Conservation (phyloP, 1,139 yeast genomes). For the Candida glucosophila region DNA sequence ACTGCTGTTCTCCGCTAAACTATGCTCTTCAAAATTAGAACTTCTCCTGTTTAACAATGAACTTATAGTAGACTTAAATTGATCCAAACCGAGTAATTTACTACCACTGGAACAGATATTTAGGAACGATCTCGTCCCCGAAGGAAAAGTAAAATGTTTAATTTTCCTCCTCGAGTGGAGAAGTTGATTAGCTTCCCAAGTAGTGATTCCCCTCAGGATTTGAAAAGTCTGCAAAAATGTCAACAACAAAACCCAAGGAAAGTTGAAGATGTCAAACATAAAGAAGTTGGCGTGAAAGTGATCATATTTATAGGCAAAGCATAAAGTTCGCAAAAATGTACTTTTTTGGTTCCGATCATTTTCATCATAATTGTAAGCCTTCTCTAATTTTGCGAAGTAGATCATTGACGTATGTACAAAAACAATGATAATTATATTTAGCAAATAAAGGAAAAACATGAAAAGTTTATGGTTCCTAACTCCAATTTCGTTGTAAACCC, state of each 20-base stretch:
- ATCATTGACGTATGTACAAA: conserved; percentile 32
- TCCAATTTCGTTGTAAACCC: conserved; percentile 88
- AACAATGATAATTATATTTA: conserved; percentile 43
- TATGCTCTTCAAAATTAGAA: conserved; percentile 14
- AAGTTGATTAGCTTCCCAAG: conserved; percentile 50
- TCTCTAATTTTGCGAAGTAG: conserved; percentile 37
- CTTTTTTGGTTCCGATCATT: conserved; percentile 34
- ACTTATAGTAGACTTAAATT: conserved; percentile 28
- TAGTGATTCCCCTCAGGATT: conserved; percentile 69
- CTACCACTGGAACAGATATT: conserved; percentile 14
- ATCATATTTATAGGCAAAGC: conserved; percentile 46
- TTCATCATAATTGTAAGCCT: conserved; percentile 29
- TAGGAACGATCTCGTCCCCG: no score
- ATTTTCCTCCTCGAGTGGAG: conserved; percentile 5
- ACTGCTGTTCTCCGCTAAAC: conserved; percentile 50
- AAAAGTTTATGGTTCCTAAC: conserved; percentile 83
- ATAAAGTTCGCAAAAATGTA: conserved; percentile 37
- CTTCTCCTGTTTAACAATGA: no score
- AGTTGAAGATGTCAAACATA: conserved; percentile 54
- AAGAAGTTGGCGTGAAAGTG: conserved; percentile 47
- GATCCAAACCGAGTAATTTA: conserved; percentile 35
- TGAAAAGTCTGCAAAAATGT: conserved; percentile 67
- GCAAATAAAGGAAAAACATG: conserved; percentile 51
- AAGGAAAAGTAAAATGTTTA: no score
- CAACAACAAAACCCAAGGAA: conserved; percentile 61